Evolutionary conservation across 148 eudicot species (phyloP).

Genomic region (Oxyria digyna): DNA sequence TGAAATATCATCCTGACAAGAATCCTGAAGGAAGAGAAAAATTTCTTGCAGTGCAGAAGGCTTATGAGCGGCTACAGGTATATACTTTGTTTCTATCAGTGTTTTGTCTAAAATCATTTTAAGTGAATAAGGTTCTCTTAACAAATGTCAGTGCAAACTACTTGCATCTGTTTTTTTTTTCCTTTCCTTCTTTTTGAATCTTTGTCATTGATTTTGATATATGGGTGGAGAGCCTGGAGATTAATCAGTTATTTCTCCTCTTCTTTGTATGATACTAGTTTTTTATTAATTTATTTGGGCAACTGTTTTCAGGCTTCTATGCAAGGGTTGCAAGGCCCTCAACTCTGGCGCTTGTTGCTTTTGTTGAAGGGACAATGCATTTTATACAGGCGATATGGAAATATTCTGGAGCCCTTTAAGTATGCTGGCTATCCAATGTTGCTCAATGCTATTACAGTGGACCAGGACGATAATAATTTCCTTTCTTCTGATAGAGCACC

Average conservation of each 20-base stretch:
- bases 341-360: constrained; percentile 88
- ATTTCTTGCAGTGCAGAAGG: constrained; percentile 97
- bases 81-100: not conserved
- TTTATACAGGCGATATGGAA: constrained; percentile 79
- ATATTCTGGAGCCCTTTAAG: constrained; percentile 87
- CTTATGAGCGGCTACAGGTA: constrained; percentile 98
- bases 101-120: constrained; percentile 1
- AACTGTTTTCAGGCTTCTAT: constrained; percentile 60
- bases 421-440: constrained; percentile 99
- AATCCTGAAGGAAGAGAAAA: constrained; percentile 99
- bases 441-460: constrained; percentile 87
- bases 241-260: not conserved
- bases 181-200: not conserved
- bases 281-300: not conserved
- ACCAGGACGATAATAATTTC: constrained; percentile 82
- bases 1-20: constrained; percentile 98
- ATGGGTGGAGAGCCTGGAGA: not conserved
- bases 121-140: not conserved
- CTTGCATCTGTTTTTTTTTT: not conserved
- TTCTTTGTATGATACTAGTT: not conserved
- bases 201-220: not conserved
- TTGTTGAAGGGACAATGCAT: constrained; percentile 93
- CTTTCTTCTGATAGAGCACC: constrained; percentile 86
- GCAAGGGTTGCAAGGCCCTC: constrained; percentile 99
- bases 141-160: not conserved